Percentiles rank a stretch among this genome's conserved stretches.
These are phyloP conservation scores for Mortierella sp. DNA, from an alignment of 371 early-diverging fungal species.

Conservation along the genomic window DNA sequence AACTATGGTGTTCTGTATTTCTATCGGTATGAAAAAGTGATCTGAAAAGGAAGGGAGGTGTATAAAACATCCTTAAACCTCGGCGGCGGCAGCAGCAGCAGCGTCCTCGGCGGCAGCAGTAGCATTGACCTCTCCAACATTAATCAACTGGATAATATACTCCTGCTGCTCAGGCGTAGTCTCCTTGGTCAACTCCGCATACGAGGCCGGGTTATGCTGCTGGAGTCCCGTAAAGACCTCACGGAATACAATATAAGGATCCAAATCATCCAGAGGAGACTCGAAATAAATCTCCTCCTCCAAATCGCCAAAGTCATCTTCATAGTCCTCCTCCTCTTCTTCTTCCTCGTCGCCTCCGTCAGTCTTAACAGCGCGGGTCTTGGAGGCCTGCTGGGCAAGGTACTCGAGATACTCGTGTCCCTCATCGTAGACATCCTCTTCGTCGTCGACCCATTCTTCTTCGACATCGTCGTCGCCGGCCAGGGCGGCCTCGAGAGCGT, in stretches of 20 bases:
- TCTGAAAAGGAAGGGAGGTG: not conserved
- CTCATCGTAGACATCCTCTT: slow-evolving; percentile 71
- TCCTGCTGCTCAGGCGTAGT: slow-evolving; percentile 60
- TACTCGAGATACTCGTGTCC: slow-evolving; percentile 76
- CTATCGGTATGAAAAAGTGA: not conserved
- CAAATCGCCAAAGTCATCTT: slow-evolving; percentile 66
- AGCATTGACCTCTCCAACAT: slow-evolving; percentile 37
- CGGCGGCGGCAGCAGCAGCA: slow-evolving; percentile 19
- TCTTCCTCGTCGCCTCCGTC: slow-evolving; percentile 27
- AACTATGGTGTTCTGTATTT: not conserved
- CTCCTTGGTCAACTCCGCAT: slow-evolving; percentile 63
- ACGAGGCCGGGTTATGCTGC: slow-evolving; percentile 63
- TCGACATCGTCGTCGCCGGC: slow-evolving; percentile 65
- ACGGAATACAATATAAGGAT: slow-evolving; percentile 84
- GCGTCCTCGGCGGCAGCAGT: slow-evolving; percentile 25
- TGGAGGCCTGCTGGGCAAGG: slow-evolving; percentile 69
- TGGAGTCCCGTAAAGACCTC: slow-evolving; percentile 64
- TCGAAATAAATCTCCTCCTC: slow-evolving; percentile 87
- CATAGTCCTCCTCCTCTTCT: slow-evolving; percentile 67
- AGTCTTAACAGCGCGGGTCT: slow-evolving; percentile 32
- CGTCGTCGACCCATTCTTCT: slow-evolving; percentile 65
- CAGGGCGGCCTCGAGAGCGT: slow-evolving; percentile 57
- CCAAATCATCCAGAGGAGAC: slow-evolving; percentile 88
- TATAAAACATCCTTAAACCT: slow-evolving; percentile 6
- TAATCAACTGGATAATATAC: slow-evolving; percentile 34